phyloP scores from a whole-genome alignment of 345 rosid species.

The Arabidopsis thaliana region TAIR10.1 NC_003076.8:25686001-25686500 shows the following conservation, averaged over 20 bases:
- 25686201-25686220: slow-evolving; percentile 40
- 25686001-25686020: background rate
- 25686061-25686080: background rate
- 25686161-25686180: background rate
- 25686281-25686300: slow-evolving; percentile 37
- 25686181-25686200: slow-evolving; percentile 37
- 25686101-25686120: slow-evolving; percentile 6
- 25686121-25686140: slow-evolving; percentile 29
- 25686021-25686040: background rate
- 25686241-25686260: background rate
- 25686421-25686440: slow-evolving; percentile 52
- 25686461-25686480: slow-evolving; percentile 56
- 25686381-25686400: slow-evolving; percentile 32
- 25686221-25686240: background rate
- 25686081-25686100: background rate
- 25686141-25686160: slow-evolving; percentile 1
- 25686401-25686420: slow-evolving; percentile 40
- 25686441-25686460: slow-evolving; percentile 55
- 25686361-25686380: slow-evolving; percentile 30
- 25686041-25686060: background rate
- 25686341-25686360: slow-evolving; percentile 41
- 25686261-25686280: slow-evolving; percentile 38
- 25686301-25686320: background rate
- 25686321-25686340: slow-evolving; percentile 26
- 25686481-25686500: slow-evolving; percentile 1